phyloP scores from a whole-genome alignment of 2,329 filamentous ascomycete genomes.

The Ophiostoma quercus region DNA sequence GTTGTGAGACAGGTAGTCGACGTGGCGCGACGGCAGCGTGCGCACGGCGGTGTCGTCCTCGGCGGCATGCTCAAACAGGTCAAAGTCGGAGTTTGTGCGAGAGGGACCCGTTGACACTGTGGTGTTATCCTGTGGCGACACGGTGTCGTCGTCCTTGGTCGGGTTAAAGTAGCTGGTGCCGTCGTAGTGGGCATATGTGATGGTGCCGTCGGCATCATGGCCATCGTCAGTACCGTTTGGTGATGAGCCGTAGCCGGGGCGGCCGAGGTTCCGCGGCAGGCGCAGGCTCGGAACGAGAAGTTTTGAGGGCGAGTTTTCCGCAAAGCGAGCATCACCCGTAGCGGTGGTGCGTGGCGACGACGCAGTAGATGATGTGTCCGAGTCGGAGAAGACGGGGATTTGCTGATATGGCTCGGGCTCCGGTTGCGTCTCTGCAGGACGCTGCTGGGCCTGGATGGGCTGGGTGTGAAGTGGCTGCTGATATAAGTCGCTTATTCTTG shows the following conservation, averaged over 20 bases:
- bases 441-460: constrained; percentile 10
- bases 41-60: constrained; percentile 76
- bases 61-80: constrained; percentile 49
- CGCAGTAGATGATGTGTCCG: constrained; percentile 46
- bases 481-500: constrained; percentile 46
- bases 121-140: constrained; percentile 49
- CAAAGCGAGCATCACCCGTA: constrained; percentile 49
- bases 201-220: constrained; percentile 20
- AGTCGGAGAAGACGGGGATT: constrained; percentile 42
- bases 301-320: constrained; percentile 55
- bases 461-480: constrained; percentile 32
- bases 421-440: neutral
- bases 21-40: constrained; percentile 73
- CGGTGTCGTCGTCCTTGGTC: constrained; percentile 46
- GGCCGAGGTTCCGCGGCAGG: constrained; percentile 52
- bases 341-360: constrained; percentile 52
- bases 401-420: constrained; percentile 18
- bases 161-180: constrained; percentile 43
- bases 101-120: constrained; percentile 48
- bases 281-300: constrained; percentile 57
- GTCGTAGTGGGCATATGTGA: constrained; percentile 39
- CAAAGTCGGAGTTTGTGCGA: constrained; percentile 52
- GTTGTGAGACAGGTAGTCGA: constrained; percentile 91
- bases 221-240: constrained; percentile 26
- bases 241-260: constrained; percentile 39